phyloP scores from a whole-genome alignment of 129 eudicot species.

The Chrysanthemum seticuspe region DNA sequence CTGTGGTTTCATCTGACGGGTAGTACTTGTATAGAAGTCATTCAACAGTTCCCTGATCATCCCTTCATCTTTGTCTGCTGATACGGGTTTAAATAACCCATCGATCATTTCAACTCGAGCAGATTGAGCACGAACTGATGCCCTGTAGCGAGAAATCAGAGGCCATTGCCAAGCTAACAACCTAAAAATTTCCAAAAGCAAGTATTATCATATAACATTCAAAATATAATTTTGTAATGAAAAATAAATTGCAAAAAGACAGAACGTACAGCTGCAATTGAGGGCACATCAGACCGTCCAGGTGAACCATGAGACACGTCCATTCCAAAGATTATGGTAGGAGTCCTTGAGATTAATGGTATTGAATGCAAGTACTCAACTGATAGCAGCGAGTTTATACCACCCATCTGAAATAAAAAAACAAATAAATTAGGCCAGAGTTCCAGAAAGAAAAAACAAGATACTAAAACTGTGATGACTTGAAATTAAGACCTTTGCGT shows the following conservation, averaged over 20 bases:
- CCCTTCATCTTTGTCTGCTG: constrained; percentile 53
- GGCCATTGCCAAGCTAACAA: constrained; percentile 75
- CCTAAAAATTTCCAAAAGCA: constrained; percentile 27
- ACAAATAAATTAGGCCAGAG: background rate
- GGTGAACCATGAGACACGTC: constrained; percentile 85
- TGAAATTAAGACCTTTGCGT: constrained; percentile 50
- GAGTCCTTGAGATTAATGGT: constrained; percentile 53
- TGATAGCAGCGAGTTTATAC: constrained; percentile 54
- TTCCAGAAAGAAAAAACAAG: background rate
- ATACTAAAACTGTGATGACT: background rate
- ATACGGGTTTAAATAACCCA: constrained; percentile 40
- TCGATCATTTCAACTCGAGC: constrained; percentile 67
- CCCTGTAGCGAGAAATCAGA: constrained; percentile 53
- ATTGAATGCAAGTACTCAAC: constrained; percentile 37
- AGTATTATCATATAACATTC: too few relatives aligned
- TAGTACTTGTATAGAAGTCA: constrained; percentile 40
- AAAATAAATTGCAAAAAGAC: constrained; percentile 27
- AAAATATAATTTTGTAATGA: too few relatives aligned
- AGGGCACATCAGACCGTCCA: constrained; percentile 76
- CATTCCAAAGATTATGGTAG: constrained; percentile 75
- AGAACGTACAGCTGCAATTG: constrained; percentile 69
- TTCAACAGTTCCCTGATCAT: constrained; percentile 57
- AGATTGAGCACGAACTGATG: constrained; percentile 61
- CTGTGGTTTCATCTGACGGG: constrained; percentile 45
- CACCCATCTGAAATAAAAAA: constrained; percentile 61